Evolutionary conservation across 768 basidiomycete genomes (phyloP).

Genomic region (Kwoniella sp.): DNA sequence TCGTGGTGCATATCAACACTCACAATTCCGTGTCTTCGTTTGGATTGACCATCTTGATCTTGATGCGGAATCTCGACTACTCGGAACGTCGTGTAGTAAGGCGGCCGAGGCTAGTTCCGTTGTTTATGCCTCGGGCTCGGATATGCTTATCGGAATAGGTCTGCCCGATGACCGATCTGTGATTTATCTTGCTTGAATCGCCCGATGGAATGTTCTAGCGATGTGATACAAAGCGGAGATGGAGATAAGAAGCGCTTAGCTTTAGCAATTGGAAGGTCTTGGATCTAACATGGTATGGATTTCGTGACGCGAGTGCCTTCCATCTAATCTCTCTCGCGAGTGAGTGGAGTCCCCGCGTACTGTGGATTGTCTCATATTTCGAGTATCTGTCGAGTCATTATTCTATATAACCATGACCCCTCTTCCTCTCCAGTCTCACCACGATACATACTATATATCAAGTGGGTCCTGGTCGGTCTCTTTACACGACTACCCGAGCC

Average conservation of each 20-base stretch:
- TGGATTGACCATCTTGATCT: conserved; percentile 63
- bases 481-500: no score
- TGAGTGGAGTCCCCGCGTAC: not conserved
- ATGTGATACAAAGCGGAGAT: no score
- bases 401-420: not conserved
- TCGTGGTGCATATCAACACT: conserved; percentile 49
- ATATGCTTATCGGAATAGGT: not conserved
- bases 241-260: not conserved
- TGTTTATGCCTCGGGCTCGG: not conserved
- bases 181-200: no score
- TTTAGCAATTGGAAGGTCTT: not conserved
- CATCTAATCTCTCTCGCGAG: not conserved
- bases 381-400: not conserved
- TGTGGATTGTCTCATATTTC: no score
- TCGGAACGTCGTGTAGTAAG: no score
- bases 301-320: not conserved
- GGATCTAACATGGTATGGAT: not conserved
- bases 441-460: not conserved
- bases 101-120: no score
- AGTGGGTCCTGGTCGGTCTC: no score
- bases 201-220: not conserved
- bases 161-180: no score
- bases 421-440: not conserved
- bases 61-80: no score
- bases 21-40: conserved; percentile 97